phyloP scores from a whole-genome alignment of 2,329 filamentous ascomycete species.

The Neonectria faginata region DNA sequence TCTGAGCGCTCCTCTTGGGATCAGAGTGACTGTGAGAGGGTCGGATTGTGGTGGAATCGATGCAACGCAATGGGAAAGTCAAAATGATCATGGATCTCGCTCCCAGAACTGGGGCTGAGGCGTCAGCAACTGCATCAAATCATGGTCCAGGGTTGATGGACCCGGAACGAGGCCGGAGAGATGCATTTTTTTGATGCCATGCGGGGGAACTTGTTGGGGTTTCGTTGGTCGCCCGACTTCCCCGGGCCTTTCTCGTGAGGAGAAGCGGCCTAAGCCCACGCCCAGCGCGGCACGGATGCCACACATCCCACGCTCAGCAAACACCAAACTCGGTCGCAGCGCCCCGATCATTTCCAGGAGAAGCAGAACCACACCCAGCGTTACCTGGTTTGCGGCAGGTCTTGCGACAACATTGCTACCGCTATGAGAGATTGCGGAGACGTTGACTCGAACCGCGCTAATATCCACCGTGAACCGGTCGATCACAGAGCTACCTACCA shows the following conservation, averaged over 20 bases:
- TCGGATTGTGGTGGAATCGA: background rate
- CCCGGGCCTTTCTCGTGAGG: conserved; percentile 36
- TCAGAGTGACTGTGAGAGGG: background rate
- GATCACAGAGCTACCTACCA: conserved; percentile 11
- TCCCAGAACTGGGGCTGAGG: conserved; percentile 17
- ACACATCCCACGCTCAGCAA: conserved; percentile 13
- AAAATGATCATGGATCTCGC: conserved; percentile 20
- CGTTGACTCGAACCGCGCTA: conserved; percentile 19
- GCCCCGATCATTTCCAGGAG: background rate
- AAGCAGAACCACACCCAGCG: background rate
- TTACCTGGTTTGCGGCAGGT: conserved; percentile 1
- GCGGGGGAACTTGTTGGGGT: conserved; percentile 29
- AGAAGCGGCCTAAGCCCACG: conserved; percentile 22
- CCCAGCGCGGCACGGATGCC: conserved; percentile 9
- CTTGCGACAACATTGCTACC: conserved; percentile 17
- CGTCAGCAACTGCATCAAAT: conserved; percentile 22
- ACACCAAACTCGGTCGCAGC: conserved; percentile 6
- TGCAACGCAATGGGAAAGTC: conserved; percentile 14
- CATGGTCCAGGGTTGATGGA: conserved; percentile 26
- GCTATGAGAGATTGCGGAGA: conserved; percentile 20
- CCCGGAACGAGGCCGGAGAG: conserved; percentile 19
- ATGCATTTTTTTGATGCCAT: conserved; percentile 22
- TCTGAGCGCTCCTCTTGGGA: background rate
- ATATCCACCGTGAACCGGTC: conserved; percentile 17
- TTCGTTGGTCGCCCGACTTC: conserved; percentile 31